These are phyloP conservation scores for Nakaseomyces delphensis DNA, from an alignment of 1,139 yeast genomes.

Conservation along the genomic window DNA sequence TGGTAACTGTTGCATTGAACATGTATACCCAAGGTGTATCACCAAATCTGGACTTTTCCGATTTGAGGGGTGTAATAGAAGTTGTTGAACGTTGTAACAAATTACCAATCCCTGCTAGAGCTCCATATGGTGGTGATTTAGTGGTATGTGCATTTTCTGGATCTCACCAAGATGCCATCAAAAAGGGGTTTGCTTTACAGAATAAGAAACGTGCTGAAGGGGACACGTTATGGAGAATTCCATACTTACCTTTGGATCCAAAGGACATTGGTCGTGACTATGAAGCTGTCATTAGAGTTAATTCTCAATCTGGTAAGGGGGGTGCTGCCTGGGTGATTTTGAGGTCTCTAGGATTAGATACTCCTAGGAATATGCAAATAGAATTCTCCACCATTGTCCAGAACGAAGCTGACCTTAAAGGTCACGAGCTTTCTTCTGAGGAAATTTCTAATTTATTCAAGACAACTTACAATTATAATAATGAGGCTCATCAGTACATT, in stretches of 20 bases:
- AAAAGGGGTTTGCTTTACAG: constrained; percentile 77
- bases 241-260: constrained; percentile 94
- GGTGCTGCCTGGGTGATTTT: constrained; percentile 97
- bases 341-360: constrained; percentile 77
- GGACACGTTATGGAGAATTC: constrained; percentile 61
- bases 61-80: constrained; percentile 70
- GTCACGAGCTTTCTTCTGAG: constrained; percentile 70
- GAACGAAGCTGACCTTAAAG: constrained; percentile 66
- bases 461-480: constrained; percentile 55
- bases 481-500: constrained; percentile 29
- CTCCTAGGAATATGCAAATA: constrained; percentile 87
- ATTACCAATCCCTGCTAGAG: constrained; percentile 86
- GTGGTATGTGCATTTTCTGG: constrained; percentile 97
- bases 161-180: constrained; percentile 96
- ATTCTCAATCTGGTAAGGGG: constrained; percentile 97
- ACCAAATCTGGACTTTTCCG: constrained; percentile 82
- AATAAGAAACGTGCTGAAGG: constrained; percentile 41
- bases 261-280: constrained; percentile 92
- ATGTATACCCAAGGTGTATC: constrained; percentile 89
- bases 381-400: constrained; percentile 84
- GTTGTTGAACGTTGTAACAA: constrained; percentile 90
- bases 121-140: constrained; percentile 94
- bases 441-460: constrained; percentile 76
- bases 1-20: constrained; percentile 86
- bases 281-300: constrained; percentile 95